A percentile compares a stretch with the other conserved stretches of the same genome.
These are phyloP conservation scores for Periconia digitata DNA, from an alignment of 2,329 filamentous ascomycete species.

Conservation along the genomic window DNA sequence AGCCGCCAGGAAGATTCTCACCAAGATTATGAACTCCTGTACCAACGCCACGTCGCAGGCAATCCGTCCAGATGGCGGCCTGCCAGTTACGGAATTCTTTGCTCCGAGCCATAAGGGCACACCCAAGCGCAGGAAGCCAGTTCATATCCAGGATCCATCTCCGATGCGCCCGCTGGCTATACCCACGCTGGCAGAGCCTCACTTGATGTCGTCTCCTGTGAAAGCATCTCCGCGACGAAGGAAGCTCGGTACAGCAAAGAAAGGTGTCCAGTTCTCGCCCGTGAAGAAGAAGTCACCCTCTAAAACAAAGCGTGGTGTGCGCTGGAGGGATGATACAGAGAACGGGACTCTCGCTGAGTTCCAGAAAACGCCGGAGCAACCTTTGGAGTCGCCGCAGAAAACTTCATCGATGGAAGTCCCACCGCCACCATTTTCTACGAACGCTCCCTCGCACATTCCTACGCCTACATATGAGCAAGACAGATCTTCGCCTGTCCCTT, in stretches of 20 bases:
- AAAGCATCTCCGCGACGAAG: constrained; percentile 81
- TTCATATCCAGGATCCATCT: constrained; percentile 50
- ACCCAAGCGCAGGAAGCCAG: constrained; percentile 67
- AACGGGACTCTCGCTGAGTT: constrained; percentile 86
- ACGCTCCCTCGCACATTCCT: constrained; percentile 33
- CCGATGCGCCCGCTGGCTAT: constrained; percentile 46
- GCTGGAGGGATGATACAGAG: constrained; percentile 91
- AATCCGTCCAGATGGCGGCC: constrained; percentile 82
- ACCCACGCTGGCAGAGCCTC: constrained; percentile 36
- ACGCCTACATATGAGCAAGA: constrained; percentile 18
- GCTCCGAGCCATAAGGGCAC: constrained; percentile 73
- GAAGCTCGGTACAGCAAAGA: constrained; percentile 64
- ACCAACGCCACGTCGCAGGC: constrained; percentile 76
- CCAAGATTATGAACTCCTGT: constrained; percentile 75
- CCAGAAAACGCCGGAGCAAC: constrained; percentile 84
- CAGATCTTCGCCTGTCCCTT: constrained; percentile 60
- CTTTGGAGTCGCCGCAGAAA: constrained; percentile 61
- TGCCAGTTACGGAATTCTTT: constrained; percentile 64
- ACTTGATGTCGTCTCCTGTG: constrained; percentile 62
- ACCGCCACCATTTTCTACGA: constrained; percentile 54
- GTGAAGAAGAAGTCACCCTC: constrained; percentile 72
- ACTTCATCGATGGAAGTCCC: constrained; percentile 55
- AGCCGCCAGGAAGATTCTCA: constrained; percentile 75
- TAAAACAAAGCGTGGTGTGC: constrained; percentile 71
- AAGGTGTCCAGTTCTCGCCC: constrained; percentile 77